phyloP scores from a whole-genome alignment of 208 protist genomes.

The Leishmania tarentolae region DNA sequence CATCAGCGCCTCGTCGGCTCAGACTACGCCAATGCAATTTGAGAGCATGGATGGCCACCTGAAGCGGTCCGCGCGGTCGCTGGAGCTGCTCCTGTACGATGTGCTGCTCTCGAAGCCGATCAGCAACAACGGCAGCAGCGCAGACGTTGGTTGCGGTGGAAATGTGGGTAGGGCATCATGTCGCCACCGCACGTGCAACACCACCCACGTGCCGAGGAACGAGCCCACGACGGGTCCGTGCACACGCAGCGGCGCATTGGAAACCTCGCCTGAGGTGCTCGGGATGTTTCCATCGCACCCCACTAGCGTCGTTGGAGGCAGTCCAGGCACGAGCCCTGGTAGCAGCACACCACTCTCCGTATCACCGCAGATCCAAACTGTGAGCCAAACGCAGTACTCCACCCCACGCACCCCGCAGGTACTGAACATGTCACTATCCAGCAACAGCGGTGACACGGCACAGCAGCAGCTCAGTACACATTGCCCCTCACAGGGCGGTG shows the following conservation, averaged over 20 bases:
- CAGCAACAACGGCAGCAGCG: background rate
- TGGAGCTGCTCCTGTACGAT: slow-evolving; percentile 27
- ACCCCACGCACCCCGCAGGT: slow-evolving; percentile 16
- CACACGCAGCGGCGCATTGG: background rate
- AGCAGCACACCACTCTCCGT: background rate
- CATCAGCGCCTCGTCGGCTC: background rate
- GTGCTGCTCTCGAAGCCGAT: slow-evolving; percentile 21
- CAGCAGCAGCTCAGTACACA: slow-evolving; percentile 1
- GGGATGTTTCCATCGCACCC: slow-evolving; percentile 3
- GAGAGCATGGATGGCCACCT: slow-evolving; percentile 18
- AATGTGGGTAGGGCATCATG: background rate
- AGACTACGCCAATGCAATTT: slow-evolving; percentile 2
- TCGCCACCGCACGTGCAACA: background rate
- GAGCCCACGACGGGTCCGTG: slow-evolving; percentile 8
- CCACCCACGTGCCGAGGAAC: background rate
- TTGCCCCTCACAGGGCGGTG: background rate
- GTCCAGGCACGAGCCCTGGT: slow-evolving; percentile 15
- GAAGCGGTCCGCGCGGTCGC: slow-evolving; percentile 13
- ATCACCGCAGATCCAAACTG: slow-evolving; percentile 10
- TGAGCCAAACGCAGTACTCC: slow-evolving; percentile 16
- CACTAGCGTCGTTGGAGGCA: background rate
- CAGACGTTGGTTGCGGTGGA: background rate
- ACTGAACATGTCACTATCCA: background rate
- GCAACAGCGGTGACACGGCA: background rate
- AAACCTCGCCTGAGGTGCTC: slow-evolving; percentile 7